phyloP scores from a whole-genome alignment of 805 yeast species.

The Schwanniomyces vanrijiae region DNA sequence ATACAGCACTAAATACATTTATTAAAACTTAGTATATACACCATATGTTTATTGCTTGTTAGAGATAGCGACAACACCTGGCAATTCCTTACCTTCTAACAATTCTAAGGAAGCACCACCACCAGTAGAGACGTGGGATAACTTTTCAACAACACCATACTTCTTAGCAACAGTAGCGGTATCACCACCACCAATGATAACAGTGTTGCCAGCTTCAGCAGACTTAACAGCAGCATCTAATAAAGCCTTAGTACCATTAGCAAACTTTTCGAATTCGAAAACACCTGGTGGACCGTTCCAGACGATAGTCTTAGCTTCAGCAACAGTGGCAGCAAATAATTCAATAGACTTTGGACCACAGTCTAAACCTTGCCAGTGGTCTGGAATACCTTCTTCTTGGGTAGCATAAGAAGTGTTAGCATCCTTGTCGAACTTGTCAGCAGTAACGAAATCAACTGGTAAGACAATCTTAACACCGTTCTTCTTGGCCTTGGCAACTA shows the following conservation, averaged over 20 bases:
- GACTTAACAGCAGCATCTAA: conserved; percentile 87
- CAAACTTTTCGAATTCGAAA: conserved; percentile 92
- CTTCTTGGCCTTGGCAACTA: conserved; percentile 94
- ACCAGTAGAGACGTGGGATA: conserved; percentile 98
- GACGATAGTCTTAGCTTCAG: conserved; percentile 94
- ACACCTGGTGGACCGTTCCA: conserved; percentile 99
- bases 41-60: conserved; percentile 44
- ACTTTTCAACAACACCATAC: conserved; percentile 93
- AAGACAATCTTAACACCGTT: conserved; percentile 90
- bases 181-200: conserved; percentile 99
- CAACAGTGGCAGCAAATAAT: conserved; percentile 79
- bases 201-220: conserved; percentile 85
- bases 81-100: conserved; percentile 97
- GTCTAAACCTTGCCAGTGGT: conserved; percentile 93
- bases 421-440: conserved; percentile 89
- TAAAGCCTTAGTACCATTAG: conserved; percentile 87
- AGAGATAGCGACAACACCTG: conserved; percentile 94
- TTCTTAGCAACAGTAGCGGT: conserved; percentile 99
- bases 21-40: neutral
- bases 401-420: conserved; percentile 85
- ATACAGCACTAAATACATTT: neutral
- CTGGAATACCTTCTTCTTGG: conserved; percentile 90
- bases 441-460: conserved; percentile 95
- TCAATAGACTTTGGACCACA: conserved; percentile 87
- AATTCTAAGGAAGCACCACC: conserved; percentile 99